Base-by-base conservation (phyloP, 1,284 basidiomycete genomes). In the Puccinia hordei region DNA sequence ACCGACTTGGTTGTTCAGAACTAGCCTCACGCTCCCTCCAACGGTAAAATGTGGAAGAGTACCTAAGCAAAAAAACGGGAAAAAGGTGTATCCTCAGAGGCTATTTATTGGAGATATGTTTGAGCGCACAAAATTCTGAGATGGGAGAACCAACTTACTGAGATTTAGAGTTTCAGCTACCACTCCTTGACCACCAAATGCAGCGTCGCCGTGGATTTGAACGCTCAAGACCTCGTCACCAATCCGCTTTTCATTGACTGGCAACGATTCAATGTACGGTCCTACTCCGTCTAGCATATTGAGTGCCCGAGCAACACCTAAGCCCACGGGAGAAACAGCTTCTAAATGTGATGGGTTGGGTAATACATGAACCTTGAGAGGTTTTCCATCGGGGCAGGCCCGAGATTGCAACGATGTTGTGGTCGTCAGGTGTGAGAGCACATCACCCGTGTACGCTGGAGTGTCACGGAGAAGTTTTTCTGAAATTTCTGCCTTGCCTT, bases 271-370 rank as follows among this genome's bases (percentile, higher is more conserved):
- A n/a, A 49, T 27, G n/a, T 76, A 66, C 19, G 57, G 59, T 15
- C 65, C 49, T 38, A 38, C 35, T 33, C 75, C 63, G 24, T 77
- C 65, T 15, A 68, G 41, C 63, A 68, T 66, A 22, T 65, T 66
- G 22, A 77, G 51, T 6, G 63, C 61, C 22, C 63, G 61, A 27
- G 49, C 46, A n/a, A 68, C 38, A 0, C 94, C 94, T 1, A 94
- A 86, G 0, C 92, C 93, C 55, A 95, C 90, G 0, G 94, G 92
- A 83, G 92, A 92, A 78, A 92, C 89, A 0, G 94, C 93, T 89
- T 95, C 92, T 12, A 95, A 87, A 85, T 95, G 94, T 0, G 92
- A 94, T 0, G 94, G 93, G 84, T 95, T 96, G 0, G 93, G 93
- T 4, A 94, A 87, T 12, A 95, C 87, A 35, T 92, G 91, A 3